Evolutionary conservation across 306 rosid genomes (phyloP).

Genomic region (Boehmeria nivea): DNA sequence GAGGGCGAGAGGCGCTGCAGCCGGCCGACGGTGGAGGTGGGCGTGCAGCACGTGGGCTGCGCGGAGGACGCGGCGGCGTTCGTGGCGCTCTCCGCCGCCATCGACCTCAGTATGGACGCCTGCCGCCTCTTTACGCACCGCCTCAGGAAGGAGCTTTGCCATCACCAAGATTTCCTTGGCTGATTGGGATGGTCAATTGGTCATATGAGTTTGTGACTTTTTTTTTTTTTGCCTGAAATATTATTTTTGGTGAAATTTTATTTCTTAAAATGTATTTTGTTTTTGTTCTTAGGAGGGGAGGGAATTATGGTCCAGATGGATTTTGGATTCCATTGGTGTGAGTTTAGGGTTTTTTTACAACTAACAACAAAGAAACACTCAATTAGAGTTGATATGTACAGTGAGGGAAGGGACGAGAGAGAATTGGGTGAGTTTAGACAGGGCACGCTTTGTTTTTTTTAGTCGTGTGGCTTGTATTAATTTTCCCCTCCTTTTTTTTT

Average conservation of each 20-base stretch:
- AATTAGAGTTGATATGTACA: slow-evolving; percentile 2
- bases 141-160: slow-evolving; percentile 19
- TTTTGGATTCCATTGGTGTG: slow-evolving; percentile 1
- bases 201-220: not conserved
- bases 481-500: not conserved
- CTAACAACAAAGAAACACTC: slow-evolving; percentile 3
- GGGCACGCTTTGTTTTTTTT: slow-evolving; percentile 36
- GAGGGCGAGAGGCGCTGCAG: slow-evolving; percentile 30
- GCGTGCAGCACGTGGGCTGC: slow-evolving; percentile 41
- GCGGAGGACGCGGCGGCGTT: slow-evolving; percentile 48
- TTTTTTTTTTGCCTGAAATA: not conserved
- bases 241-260: slow-evolving; percentile 1
- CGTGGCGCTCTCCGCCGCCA: slow-evolving; percentile 46
- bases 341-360: not conserved
- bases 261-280: not conserved
- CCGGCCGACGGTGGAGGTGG: slow-evolving; percentile 40
- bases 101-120: slow-evolving; percentile 46
- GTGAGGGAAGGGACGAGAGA: not conserved
- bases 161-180: slow-evolving; percentile 4
- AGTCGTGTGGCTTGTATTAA: slow-evolving; percentile 13
- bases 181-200: not conserved
- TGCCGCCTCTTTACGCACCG: slow-evolving; percentile 33
- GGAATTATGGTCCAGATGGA: not conserved
- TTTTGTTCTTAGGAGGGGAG: not conserved
- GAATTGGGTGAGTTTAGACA: slow-evolving; percentile 1